A percentile compares a stretch with the other conserved stretches of the same genome.
Conservation (phyloP, 2,329 filamentous ascomycete species). For the Cladosporium colombiae region DNA sequence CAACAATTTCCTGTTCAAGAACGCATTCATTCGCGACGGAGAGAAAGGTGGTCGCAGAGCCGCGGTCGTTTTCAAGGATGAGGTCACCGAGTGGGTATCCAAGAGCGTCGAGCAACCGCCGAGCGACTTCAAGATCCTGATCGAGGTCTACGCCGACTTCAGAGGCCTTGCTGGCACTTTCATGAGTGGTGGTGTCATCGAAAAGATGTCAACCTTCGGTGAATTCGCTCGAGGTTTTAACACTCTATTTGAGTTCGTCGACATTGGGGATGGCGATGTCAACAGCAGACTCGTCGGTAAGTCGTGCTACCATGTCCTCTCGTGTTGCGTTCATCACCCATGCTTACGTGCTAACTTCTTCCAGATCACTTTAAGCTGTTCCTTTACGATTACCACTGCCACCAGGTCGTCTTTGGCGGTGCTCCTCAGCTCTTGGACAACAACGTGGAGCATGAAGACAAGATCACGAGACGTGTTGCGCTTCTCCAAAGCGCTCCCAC, state of each 20-base stretch:
- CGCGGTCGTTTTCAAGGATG: slow-evolving; percentile 54
- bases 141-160: slow-evolving; percentile 49
- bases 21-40: slow-evolving; percentile 31
- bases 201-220: slow-evolving; percentile 37
- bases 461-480: slow-evolving; percentile 49
- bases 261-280: slow-evolving; percentile 58
- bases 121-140: slow-evolving; percentile 50
- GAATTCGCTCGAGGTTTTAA: slow-evolving; percentile 60
- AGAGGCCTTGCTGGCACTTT: slow-evolving; percentile 47
- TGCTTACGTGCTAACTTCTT: slow-evolving; percentile 17
- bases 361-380: slow-evolving; percentile 57
- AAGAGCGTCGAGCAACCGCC: slow-evolving; percentile 27
- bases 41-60: slow-evolving; percentile 58
- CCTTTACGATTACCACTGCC: slow-evolving; percentile 60
- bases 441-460: slow-evolving; percentile 43
- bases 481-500: slow-evolving; percentile 59
- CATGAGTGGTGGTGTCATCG: slow-evolving; percentile 24
- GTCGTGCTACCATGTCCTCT: slow-evolving; percentile 16
- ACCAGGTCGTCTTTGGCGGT: slow-evolving; percentile 61
- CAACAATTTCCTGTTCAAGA: slow-evolving; percentile 54
- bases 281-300: slow-evolving; percentile 55
- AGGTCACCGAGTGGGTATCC: slow-evolving; percentile 48
- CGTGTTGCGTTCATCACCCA: neutral
- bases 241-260: slow-evolving; percentile 61
- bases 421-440: slow-evolving; percentile 56